These are phyloP conservation scores for Plantago coronopus DNA, from an alignment of 305 asterid species.

Conservation along the genomic window DNA sequence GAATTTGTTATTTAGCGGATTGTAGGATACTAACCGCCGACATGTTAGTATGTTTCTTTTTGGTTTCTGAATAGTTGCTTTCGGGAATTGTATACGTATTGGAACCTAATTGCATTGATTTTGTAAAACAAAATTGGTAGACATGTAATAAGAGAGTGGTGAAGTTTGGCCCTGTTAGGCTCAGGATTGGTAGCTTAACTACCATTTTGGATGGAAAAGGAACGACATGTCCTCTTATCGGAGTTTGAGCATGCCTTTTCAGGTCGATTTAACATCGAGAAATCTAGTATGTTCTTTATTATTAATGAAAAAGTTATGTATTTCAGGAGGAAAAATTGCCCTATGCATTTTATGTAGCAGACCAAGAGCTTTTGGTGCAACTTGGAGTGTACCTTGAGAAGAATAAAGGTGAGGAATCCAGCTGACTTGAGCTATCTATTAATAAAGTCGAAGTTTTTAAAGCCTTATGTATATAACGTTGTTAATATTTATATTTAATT, in stretches of 20 bases:
- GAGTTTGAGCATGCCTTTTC: not conserved
- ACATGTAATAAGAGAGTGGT: not conserved
- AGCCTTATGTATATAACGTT: constrained; percentile 7
- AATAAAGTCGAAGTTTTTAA: not conserved
- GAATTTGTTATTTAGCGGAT: no score
- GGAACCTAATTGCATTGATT: no score
- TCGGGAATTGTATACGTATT: no score
- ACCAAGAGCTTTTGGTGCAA: constrained; percentile 72
- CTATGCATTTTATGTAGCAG: constrained; percentile 76
- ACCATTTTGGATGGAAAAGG: not conserved
- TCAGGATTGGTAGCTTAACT: not conserved
- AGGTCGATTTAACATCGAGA: not conserved
- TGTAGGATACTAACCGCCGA: no score
- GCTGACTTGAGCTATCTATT: constrained; percentile 5
- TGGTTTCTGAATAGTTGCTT: no score
- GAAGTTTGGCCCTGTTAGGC: not conserved
- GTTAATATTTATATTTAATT: constrained; percentile 23
- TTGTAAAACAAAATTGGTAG: no score
- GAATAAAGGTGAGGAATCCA: constrained; percentile 54
- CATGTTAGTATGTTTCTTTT: no score
- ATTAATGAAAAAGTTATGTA: constrained; percentile 13
- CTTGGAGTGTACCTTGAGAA: constrained; percentile 73
- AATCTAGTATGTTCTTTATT: not conserved
- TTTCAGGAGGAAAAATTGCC: constrained; percentile 86
- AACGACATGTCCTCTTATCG: not conserved